These are phyloP conservation scores for Scytalidium lignicola DNA, from an alignment of 2,329 filamentous ascomycete genomes.

Conservation along the genomic window DNA sequence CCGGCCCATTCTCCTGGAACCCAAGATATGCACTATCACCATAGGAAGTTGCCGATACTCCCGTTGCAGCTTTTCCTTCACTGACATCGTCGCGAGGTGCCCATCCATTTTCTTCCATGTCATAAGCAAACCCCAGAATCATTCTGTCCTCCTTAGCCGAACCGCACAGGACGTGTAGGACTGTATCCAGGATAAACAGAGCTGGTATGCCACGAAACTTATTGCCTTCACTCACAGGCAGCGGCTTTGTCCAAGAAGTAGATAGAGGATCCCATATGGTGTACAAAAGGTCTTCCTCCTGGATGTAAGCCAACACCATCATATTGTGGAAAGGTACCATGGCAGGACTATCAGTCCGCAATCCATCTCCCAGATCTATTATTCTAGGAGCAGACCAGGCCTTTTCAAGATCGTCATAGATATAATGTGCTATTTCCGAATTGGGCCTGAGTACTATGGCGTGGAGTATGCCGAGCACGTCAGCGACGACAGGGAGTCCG, in stretches of 20 bases:
- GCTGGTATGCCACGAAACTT: constrained; percentile 25
- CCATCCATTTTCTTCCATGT: constrained; percentile 25
- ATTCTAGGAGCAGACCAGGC: constrained; percentile 21
- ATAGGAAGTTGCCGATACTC: constrained; percentile 31
- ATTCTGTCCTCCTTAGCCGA: constrained; percentile 19
- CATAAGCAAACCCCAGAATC: constrained; percentile 28
- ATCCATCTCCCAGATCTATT: constrained; percentile 17
- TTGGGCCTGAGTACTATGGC: constrained; percentile 25
- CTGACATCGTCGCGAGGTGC: constrained; percentile 27
- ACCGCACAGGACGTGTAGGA: constrained; percentile 28
- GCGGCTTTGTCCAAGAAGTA: constrained; percentile 14
- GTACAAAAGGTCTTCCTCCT: constrained; percentile 24
- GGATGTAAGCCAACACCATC: constrained; percentile 28
- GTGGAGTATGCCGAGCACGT: constrained; percentile 30
- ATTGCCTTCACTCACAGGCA: constrained; percentile 22
- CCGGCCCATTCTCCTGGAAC: constrained; percentile 19
- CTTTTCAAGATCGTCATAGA: constrained; percentile 27
- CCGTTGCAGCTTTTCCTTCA: constrained; percentile 27
- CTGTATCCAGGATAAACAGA: constrained; percentile 27
- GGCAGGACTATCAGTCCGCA: constrained; percentile 23
- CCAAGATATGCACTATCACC: constrained; percentile 28
- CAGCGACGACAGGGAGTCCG: constrained; percentile 29
- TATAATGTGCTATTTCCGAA: constrained; percentile 27
- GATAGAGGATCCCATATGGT: constrained; percentile 20
- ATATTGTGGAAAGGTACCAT: constrained; percentile 31